These are phyloP conservation scores for Tetradesmus lagerheimii DNA, from an alignment of 139 green algal genomes.

Conservation along the genomic window DNA sequence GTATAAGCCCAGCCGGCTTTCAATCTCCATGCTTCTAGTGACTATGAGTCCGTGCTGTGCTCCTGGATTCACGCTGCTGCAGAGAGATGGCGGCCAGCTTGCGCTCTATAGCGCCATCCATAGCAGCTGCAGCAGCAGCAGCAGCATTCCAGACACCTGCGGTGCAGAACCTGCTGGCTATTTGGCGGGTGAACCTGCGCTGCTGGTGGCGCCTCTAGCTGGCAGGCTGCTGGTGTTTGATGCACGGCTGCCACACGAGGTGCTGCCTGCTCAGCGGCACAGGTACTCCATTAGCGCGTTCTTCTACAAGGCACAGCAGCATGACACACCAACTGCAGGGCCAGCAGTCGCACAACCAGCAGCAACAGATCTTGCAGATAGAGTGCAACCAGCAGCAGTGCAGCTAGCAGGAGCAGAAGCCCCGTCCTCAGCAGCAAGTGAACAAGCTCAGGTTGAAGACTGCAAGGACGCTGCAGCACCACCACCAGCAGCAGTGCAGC, in stretches of 20 bases:
- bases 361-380: neutral
- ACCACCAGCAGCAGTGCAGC: neutral
- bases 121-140: neutral
- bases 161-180: neutral
- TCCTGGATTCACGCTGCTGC: neutral
- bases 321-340: neutral
- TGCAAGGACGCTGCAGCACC: neutral
- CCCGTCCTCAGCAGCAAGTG: neutral
- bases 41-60: too few relatives aligned
- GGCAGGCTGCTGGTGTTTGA: conserved; percentile 79
- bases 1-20: too few relatives aligned
- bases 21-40: neutral
- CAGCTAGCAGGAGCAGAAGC: neutral
- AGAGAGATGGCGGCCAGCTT: conserved; percentile 64
- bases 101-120: conserved; percentile 58
- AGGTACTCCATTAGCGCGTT: conserved; percentile 75
- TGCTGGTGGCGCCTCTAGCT: conserved; percentile 64
- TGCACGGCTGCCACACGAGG: conserved; percentile 75
- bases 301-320: conserved; percentile 62
- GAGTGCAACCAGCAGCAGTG: neutral
- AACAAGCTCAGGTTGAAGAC: neutral
- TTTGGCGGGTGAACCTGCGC: conserved; percentile 43
- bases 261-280: conserved; percentile 61
- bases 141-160: neutral
- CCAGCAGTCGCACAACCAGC: neutral